Percentiles rank a stretch among this genome's conserved stretches.
phyloP scores from a whole-genome alignment of 2,329 filamentous ascomycete species.

The Beauveria rudraprayagi region DNA sequence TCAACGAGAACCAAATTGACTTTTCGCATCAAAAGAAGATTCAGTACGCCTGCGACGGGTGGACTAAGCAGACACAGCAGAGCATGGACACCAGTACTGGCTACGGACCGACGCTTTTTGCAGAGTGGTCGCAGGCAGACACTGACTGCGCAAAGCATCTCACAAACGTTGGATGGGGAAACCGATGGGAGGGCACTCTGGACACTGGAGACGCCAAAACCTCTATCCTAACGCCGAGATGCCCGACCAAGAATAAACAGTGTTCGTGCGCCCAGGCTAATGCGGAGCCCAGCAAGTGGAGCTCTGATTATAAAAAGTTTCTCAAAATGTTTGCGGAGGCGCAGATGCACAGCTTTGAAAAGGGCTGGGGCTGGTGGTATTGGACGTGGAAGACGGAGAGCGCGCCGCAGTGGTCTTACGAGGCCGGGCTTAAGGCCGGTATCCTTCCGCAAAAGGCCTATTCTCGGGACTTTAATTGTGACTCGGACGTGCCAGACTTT shows the following conservation, averaged over 20 bases:
- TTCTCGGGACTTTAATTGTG: slow-evolving; percentile 61
- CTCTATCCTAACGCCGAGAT: slow-evolving; percentile 61
- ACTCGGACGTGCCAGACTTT: slow-evolving; percentile 47
- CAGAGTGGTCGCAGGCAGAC: slow-evolving; percentile 96
- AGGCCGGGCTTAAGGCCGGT: slow-evolving; percentile 66
- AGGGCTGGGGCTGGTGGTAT: slow-evolving; percentile 96
- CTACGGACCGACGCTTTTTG: slow-evolving; percentile 89
- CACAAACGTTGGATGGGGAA: slow-evolving; percentile 83
- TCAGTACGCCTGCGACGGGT: slow-evolving; percentile 77
- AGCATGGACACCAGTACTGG: slow-evolving; percentile 68
- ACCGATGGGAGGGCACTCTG: slow-evolving; percentile 85
- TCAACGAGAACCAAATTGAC: slow-evolving; percentile 81
- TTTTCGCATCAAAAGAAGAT: slow-evolving; percentile 78
- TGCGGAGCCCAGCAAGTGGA: slow-evolving; percentile 60
- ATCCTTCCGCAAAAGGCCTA: slow-evolving; percentile 73
- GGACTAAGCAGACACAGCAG: slow-evolving; percentile 68
- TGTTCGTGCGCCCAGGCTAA: slow-evolving; percentile 76
- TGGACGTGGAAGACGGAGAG: slow-evolving; percentile 96
- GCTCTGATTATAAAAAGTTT: slow-evolving; percentile 71
- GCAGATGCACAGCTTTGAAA: slow-evolving; percentile 92
- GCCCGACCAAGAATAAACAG: slow-evolving; percentile 55
- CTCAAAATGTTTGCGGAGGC: slow-evolving; percentile 86
- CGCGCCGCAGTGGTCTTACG: slow-evolving; percentile 86
- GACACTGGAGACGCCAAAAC: slow-evolving; percentile 55
- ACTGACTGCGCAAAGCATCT: slow-evolving; percentile 84